These are phyloP conservation scores for Zygosaccharomyces rouxii DNA, from an alignment of 805 yeast genomes.

Conservation along the genomic window DNA sequence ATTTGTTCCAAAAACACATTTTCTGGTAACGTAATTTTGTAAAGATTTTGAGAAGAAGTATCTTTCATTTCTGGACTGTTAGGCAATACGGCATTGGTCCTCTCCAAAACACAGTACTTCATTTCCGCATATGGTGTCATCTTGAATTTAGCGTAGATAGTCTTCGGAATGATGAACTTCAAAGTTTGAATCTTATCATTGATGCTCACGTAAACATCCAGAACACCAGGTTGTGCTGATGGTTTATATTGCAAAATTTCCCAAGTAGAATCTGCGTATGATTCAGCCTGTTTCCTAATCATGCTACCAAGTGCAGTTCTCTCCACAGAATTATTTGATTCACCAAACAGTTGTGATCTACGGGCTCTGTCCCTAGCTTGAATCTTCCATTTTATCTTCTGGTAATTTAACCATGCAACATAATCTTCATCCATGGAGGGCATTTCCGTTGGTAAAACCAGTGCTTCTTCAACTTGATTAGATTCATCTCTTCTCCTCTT, in stretches of 20 bases:
- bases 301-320: slow-evolving; percentile 63
- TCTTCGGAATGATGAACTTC: slow-evolving; percentile 68
- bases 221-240: slow-evolving; percentile 63
- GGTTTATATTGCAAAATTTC: slow-evolving; percentile 68
- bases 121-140: slow-evolving; percentile 41
- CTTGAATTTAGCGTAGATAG: slow-evolving; percentile 63
- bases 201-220: slow-evolving; percentile 66
- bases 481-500: slow-evolving; percentile 34
- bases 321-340: slow-evolving; percentile 46
- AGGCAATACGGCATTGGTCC: slow-evolving; percentile 61
- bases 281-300: slow-evolving; percentile 74
- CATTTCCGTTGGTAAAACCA: slow-evolving; percentile 39
- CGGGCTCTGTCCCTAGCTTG: slow-evolving; percentile 70
- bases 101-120: slow-evolving; percentile 52
- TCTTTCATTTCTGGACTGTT: slow-evolving; percentile 49
- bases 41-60: slow-evolving; percentile 44
- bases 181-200: slow-evolving; percentile 71
- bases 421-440: slow-evolving; percentile 69
- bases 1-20: slow-evolving; percentile 51
- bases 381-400: slow-evolving; percentile 82
- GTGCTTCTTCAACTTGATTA: slow-evolving; percentile 45
- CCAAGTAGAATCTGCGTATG: slow-evolving; percentile 77
- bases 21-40: slow-evolving; percentile 67
- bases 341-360: slow-evolving; percentile 76
- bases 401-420: slow-evolving; percentile 62